Conservation (phyloP, 169 alveolate genomes). For the Eimeria praecox region DNA sequence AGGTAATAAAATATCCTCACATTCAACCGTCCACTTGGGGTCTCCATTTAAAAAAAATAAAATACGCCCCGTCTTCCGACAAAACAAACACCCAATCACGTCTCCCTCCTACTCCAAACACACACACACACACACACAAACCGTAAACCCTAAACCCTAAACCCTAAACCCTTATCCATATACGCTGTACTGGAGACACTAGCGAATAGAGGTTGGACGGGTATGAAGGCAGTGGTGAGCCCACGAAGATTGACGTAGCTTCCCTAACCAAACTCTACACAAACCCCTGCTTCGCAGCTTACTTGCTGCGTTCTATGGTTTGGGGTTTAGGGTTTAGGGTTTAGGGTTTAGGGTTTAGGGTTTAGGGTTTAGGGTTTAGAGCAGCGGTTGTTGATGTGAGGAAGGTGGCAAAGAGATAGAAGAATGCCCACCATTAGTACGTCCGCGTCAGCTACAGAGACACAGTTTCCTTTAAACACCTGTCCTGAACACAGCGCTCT, state of each 20-base stretch:
- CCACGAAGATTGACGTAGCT: background rate
- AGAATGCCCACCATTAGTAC: background rate
- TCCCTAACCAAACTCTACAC: background rate
- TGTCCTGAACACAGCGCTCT: conserved; percentile 24
- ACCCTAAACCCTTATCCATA: background rate
- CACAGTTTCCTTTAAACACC: background rate
- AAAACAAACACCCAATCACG: conserved; percentile 67
- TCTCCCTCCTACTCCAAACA: conserved; percentile 80
- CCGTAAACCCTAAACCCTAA: background rate
- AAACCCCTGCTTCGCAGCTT: background rate
- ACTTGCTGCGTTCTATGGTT: background rate
- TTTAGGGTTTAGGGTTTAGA: background rate
- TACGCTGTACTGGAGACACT: background rate
- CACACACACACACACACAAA: background rate
- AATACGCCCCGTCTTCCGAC: conserved; percentile 47
- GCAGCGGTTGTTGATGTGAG: background rate
- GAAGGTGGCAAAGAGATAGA: background rate
- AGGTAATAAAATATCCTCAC: conserved; percentile 5
- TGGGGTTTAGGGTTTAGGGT: too few relatives aligned
- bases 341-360: background rate
- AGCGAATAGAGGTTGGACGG: background rate
- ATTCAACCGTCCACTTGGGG: conserved; percentile 34
- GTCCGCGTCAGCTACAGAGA: conserved; percentile 5
- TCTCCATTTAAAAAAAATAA: conserved; percentile 65
- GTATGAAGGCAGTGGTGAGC: background rate